Percentiles rank a stretch among this genome's conserved stretches.
phyloP scores from a whole-genome alignment of 768 basidiomycete genomes.

The Serpula lacrymans region DNA sequence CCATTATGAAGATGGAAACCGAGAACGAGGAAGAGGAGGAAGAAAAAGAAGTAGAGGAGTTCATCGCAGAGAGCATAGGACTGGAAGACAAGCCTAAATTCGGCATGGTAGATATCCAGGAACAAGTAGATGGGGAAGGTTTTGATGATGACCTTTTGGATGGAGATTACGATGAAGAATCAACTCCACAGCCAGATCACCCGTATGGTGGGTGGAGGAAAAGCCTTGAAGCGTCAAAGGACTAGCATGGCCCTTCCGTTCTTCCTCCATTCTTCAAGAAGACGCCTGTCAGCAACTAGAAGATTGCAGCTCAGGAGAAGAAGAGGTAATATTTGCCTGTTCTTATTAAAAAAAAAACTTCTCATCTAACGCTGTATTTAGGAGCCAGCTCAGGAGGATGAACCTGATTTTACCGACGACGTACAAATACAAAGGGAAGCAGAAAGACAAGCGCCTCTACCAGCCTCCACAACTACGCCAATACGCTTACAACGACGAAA shows the following conservation, averaged over 20 bases:
- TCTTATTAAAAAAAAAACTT: too few species aligned
- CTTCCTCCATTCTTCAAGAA: slow-evolving; percentile 18
- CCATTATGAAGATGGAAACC: slow-evolving; percentile 47
- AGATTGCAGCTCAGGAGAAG: slow-evolving; percentile 15
- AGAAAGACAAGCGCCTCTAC: too few species aligned
- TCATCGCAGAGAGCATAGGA: slow-evolving; percentile 30
- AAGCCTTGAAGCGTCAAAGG: slow-evolving; percentile 30
- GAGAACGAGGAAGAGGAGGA: slow-evolving; percentile 52
- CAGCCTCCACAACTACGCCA: not conserved
- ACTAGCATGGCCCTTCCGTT: slow-evolving; percentile 27
- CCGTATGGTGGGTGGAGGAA: slow-evolving; percentile 25
- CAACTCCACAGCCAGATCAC: slow-evolving; percentile 3
- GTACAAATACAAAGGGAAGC: too few species aligned
- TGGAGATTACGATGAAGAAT: slow-evolving; percentile 15
- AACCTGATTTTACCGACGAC: slow-evolving; percentile 2
- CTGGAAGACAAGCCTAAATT: too few species aligned
- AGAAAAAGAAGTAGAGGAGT: slow-evolving; percentile 48
- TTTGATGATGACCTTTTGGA: slow-evolving; percentile 13
- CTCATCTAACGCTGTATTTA: too few species aligned
- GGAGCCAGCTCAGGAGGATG: too few species aligned
- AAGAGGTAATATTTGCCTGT: slow-evolving; percentile 6
- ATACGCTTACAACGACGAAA: slow-evolving; percentile 20
- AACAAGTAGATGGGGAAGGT: slow-evolving; percentile 12
- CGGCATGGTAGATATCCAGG: slow-evolving; percentile 21
- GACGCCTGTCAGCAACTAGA: slow-evolving; percentile 20